phyloP scores from a whole-genome alignment of 768 basidiomycete genomes.

The Pleurotus sapidus region DNA sequence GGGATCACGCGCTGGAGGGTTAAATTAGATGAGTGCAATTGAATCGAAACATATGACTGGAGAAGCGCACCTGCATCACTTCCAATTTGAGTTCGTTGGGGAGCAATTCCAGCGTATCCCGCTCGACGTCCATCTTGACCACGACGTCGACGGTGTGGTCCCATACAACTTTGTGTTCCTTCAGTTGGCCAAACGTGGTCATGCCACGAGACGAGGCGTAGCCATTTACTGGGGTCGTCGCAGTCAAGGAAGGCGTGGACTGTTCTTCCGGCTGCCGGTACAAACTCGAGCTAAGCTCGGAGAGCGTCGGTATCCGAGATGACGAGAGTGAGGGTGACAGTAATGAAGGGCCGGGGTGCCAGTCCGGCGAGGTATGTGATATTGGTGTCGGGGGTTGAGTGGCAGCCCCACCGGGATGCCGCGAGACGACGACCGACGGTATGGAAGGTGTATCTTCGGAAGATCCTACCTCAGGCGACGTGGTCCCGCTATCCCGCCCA shows the following conservation, averaged over 20 bases:
- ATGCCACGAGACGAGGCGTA: slow-evolving; percentile 50
- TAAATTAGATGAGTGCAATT: background rate
- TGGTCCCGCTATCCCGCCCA: slow-evolving; percentile 10
- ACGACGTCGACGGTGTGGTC: slow-evolving; percentile 52
- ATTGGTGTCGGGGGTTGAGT: background rate
- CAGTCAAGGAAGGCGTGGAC: slow-evolving; percentile 11
- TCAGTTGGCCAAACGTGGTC: slow-evolving; percentile 57
- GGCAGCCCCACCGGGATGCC: background rate
- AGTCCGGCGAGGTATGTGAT: background rate
- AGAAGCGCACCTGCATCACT: slow-evolving; percentile 44
- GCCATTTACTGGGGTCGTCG: slow-evolving; percentile 6
- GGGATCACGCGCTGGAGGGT: slow-evolving; percentile 39
- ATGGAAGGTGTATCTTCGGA: slow-evolving; percentile 8
- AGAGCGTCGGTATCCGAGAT: background rate
- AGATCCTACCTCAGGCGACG: background rate
- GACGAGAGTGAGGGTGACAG: background rate
- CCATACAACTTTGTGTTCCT: slow-evolving; percentile 67
- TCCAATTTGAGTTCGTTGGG: slow-evolving; percentile 65
- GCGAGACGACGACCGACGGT: slow-evolving; percentile 14
- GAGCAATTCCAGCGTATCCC: slow-evolving; percentile 46
- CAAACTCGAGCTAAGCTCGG: slow-evolving; percentile 9
- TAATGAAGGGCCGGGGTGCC: background rate
- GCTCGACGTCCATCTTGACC: slow-evolving; percentile 58
- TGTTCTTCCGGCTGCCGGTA: slow-evolving; percentile 8
- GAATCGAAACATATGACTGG: background rate